Percentiles rank a stretch among this genome's conserved stretches.
Conservation (phyloP, 1,284 basidiomycete genomes). For the Meripilus lineatus region DNA sequence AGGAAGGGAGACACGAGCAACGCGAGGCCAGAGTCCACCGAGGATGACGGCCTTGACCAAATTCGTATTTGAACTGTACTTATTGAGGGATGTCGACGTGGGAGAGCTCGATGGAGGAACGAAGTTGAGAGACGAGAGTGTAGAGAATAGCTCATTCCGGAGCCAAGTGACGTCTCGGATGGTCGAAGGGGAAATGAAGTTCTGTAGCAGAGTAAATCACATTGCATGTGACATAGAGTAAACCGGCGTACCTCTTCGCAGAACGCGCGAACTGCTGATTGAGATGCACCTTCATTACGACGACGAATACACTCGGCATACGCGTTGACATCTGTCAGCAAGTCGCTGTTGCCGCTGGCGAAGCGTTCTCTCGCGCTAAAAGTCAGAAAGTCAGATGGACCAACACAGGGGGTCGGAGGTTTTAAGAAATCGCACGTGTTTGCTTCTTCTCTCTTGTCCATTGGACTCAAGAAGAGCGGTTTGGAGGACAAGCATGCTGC, state of each 20-base stretch:
- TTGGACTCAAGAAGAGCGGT: constrained; percentile 77
- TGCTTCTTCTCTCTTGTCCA: constrained; percentile 82
- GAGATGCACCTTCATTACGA: constrained; percentile 44
- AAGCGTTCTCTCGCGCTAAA: constrained; percentile 68
- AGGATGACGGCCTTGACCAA: constrained; percentile 80
- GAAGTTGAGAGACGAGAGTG: constrained; percentile 75
- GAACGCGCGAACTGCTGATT: constrained; percentile 52
- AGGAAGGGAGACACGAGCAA: constrained; percentile 75
- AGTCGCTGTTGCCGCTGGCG: constrained; percentile 73
- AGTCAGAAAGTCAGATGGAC: background rate
- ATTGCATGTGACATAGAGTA: background rate
- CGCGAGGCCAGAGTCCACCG: constrained; percentile 79
- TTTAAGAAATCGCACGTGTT: constrained; percentile 41
- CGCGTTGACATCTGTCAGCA: constrained; percentile 79
- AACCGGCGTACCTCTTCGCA: constrained; percentile 65
- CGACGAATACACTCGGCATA: constrained; percentile 66
- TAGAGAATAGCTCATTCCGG: constrained; percentile 72
- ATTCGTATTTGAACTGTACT: constrained; percentile 61
- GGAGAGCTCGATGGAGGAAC: constrained; percentile 43
- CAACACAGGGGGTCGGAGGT: background rate
- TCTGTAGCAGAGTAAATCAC: constrained; percentile 36
- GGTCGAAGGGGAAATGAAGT: constrained; percentile 77
- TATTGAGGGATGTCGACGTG: constrained; percentile 45
- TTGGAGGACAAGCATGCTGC: constrained; percentile 85
- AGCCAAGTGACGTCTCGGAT: constrained; percentile 82